Conservation (phyloP, 1,139 yeast genomes). For the Taiozyma sp. region DNA sequence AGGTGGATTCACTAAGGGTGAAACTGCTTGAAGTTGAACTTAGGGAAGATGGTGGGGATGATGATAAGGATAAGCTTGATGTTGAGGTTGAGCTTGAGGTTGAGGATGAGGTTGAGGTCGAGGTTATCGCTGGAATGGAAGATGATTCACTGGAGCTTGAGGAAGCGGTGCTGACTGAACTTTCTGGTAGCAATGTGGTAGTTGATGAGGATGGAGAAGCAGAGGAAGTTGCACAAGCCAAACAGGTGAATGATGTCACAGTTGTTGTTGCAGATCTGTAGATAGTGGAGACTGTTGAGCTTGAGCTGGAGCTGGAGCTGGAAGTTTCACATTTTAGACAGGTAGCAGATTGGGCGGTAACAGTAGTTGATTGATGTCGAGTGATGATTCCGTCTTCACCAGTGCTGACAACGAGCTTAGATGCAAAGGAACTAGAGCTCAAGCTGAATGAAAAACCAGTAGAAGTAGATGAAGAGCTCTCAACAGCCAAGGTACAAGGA, state of each 20-base stretch:
- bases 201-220: neutral
- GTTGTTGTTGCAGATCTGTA: neutral
- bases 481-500: neutral
- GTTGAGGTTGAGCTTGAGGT: neutral
- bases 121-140: neutral
- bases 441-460: neutral
- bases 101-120: neutral
- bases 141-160: neutral
- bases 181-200: neutral
- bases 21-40: neutral
- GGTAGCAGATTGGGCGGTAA: neutral
- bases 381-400: neutral
- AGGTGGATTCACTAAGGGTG: neutral
- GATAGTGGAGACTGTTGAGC: neutral
- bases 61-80: too few relatives aligned
- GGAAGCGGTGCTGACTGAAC: neutral
- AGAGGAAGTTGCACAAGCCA: neutral
- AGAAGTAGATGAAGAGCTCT: neutral
- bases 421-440: neutral
- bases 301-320: neutral
- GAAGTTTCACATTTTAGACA: neutral
- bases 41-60: neutral
- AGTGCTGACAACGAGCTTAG: neutral
- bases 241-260: neutral
- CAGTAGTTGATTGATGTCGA: neutral